A percentile compares a stretch with the other conserved stretches of the same genome.
Evolutionary conservation across 2,329 filamentous ascomycete genomes (phyloP).

Genomic region (Diaporthe amygdali): DNA sequence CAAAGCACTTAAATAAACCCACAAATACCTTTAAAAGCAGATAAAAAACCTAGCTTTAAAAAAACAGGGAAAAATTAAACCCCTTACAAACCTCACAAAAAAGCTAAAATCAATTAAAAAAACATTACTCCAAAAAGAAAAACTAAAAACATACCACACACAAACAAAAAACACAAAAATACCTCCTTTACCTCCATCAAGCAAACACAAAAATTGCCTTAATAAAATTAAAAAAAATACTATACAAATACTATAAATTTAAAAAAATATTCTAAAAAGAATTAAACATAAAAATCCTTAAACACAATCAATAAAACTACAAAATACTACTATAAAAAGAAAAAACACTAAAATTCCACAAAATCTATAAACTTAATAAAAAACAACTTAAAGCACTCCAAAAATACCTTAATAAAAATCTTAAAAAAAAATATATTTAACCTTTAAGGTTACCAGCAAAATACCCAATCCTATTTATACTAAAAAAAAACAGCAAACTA

Average conservation of each 20-base stretch:
- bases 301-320: background rate
- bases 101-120: background rate
- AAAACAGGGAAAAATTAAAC: background rate
- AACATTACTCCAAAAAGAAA: no score
- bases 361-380: slow-evolving; percentile 12
- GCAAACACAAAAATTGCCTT: no score
- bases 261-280: background rate
- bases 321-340: background rate
- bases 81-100: background rate
- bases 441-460: slow-evolving; percentile 5
- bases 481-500: slow-evolving; percentile 18
- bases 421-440: slow-evolving; percentile 11
- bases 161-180: background rate
- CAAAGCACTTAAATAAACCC: background rate
- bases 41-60: slow-evolving; percentile 19
- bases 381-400: background rate
- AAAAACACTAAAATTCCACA: background rate
- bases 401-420: slow-evolving; percentile 20
- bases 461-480: slow-evolving; percentile 20
- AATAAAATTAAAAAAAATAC: background rate
- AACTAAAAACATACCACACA: no score
- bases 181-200: no score
- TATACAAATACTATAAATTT: background rate
- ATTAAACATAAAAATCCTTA: background rate
- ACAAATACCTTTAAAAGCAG: background rate